Evolutionary conservation across 2,329 filamentous ascomycete species (phyloP), one percentile per base, ranked within the genome.

Genomic region (Fusarium keratoplasticum): DNA sequence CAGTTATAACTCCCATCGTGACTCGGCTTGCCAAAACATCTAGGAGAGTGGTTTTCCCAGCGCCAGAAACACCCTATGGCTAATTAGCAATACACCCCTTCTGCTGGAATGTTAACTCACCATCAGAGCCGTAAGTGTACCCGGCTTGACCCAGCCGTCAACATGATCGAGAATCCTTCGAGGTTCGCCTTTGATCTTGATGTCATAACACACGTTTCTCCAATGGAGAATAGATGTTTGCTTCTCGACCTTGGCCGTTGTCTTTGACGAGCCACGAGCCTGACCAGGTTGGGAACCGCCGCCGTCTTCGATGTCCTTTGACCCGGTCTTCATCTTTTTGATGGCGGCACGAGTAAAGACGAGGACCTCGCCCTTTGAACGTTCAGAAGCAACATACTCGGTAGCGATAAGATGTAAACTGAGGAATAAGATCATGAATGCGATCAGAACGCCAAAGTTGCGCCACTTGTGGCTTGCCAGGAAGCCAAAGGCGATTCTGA

Each of bases 341-440:
- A n/a, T n/a, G n/a, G n/a, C n/a, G n/a, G n/a, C n/a, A n/a, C n/a
- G n/a, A n/a, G n/a, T n/a, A n/a, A n/a, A n/a, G n/a, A n/a, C n/a
- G n/a, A n/a, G n/a, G n/a, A 76, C 72, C 27, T 76, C 74, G 1
- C 74, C 74, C 61, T 76, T 76, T 2, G 74, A 77, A 1, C 74
- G 61, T 3, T 77, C 74, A 20, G 74, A 76, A 1, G 74, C 52
- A 2, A 76, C 47, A 0, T 65, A 74, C 42, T 76, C 74, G 0
- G 74, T 77, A 7, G 74, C 70, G 0, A 76, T 3, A 31, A 76
- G 33, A 14, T 76, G 74, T 0, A 75, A 18, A 33, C n/a, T n/a
- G n/a, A n/a, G n/a, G n/a, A n/a, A n/a, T n/a, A n/a, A n/a, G n/a
- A n/a, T n/a, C n/a, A n/a, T n/a, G n/a, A n/a, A n/a, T n/a, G n/a